Conservation (phyloP, 2,329 filamentous ascomycete species). For the Colletotrichum horii region DNA sequence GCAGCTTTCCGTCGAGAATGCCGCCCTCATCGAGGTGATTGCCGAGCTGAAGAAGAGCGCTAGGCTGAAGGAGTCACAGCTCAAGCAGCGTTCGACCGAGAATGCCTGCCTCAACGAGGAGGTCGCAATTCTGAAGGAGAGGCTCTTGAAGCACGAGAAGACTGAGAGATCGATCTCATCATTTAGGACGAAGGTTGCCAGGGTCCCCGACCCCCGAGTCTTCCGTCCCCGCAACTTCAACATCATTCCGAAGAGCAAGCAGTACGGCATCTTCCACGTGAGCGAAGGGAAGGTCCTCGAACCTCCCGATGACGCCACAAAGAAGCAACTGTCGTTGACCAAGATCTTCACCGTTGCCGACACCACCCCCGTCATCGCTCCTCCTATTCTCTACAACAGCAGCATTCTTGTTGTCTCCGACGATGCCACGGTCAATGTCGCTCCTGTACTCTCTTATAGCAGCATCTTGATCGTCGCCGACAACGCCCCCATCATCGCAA, state of each 20-base stretch:
- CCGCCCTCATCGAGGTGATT: background rate
- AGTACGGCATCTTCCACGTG: background rate
- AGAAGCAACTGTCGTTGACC: background rate
- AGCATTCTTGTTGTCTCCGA: no score
- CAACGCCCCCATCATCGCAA: background rate
- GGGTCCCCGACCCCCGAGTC: background rate
- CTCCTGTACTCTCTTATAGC: background rate
- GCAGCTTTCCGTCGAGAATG: background rate
- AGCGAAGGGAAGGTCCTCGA: background rate
- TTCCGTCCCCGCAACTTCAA: background rate
- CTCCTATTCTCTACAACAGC: background rate
- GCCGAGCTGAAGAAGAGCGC: background rate
- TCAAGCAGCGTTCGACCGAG: background rate
- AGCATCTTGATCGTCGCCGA: background rate
- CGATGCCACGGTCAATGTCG: fast-evolving
- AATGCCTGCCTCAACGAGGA: background rate
- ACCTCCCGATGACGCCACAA: background rate
- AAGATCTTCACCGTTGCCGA: background rate
- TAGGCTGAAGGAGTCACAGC: background rate
- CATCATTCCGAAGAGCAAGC: background rate
- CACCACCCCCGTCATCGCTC: background rate
- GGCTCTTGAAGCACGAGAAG: background rate
- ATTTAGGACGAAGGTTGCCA: background rate
- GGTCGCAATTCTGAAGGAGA: background rate
- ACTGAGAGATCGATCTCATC: background rate